phyloP scores from a whole-genome alignment of 768 basidiomycete species.

The Albatrellus ellisii region DNA sequence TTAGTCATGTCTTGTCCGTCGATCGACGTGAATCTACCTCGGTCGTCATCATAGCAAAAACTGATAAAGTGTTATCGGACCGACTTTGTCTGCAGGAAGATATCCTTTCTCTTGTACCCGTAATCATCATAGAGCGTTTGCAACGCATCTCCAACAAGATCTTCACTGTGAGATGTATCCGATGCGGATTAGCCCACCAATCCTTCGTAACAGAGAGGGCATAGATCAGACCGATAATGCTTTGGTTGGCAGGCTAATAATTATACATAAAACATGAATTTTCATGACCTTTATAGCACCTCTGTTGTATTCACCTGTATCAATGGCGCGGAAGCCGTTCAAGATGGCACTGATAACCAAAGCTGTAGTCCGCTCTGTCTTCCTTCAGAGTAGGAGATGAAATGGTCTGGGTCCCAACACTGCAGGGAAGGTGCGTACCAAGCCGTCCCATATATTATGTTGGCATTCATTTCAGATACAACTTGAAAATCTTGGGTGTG shows the following conservation, averaged over 20 bases:
- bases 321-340: slow-evolving; percentile 69
- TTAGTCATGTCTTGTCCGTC: slow-evolving; percentile 57
- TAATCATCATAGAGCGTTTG: slow-evolving; percentile 39
- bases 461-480: slow-evolving; percentile 25
- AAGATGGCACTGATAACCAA: slow-evolving; percentile 63
- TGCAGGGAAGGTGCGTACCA: slow-evolving; percentile 25
- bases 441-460: slow-evolving; percentile 49
- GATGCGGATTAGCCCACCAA: too few relatives aligned
- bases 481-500: too few relatives aligned
- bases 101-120: slow-evolving; percentile 49
- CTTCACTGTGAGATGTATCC: too few relatives aligned
- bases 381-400: slow-evolving; percentile 33
- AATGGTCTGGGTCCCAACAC: neutral
- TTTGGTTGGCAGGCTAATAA: slow-evolving; percentile 60
- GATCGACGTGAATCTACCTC: slow-evolving; percentile 54
- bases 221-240: slow-evolving; percentile 42
- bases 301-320: slow-evolving; percentile 43
- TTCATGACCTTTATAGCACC: neutral
- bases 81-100: slow-evolving; percentile 77
- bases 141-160: slow-evolving; percentile 69
- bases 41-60: neutral
- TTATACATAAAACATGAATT: too few relatives aligned
- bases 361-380: slow-evolving; percentile 54
- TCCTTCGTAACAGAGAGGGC: neutral
- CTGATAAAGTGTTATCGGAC: neutral